phyloP scores from a whole-genome alignment of 169 alveolate species.

The Plasmodium fragile region DNA sequence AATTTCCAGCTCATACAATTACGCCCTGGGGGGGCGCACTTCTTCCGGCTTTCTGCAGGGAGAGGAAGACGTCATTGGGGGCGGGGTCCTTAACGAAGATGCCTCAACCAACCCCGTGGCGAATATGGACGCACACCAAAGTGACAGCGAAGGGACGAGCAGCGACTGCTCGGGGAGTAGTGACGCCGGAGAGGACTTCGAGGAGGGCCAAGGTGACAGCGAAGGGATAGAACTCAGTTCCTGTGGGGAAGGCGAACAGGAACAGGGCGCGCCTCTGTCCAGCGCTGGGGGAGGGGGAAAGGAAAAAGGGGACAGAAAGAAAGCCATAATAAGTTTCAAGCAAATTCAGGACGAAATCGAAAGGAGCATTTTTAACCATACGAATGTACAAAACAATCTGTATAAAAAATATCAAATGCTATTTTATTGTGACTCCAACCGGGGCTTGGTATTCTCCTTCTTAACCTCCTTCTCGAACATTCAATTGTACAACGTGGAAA shows the following conservation, averaged over 20 bases:
- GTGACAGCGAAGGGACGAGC: not conserved
- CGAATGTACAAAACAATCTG: slow-evolving; percentile 37
- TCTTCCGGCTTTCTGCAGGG: not conserved
- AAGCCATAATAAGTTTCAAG: slow-evolving; percentile 1
- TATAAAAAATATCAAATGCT: slow-evolving; percentile 40
- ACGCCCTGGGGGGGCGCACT: not conserved
- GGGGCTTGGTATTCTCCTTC: slow-evolving; percentile 31
- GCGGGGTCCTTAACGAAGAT: not conserved
- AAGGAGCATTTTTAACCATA: slow-evolving; percentile 20
- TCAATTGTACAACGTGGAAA: slow-evolving; percentile 43
- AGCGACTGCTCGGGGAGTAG: not conserved
- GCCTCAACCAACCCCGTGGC: not conserved
- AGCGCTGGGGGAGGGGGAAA: not conserved
- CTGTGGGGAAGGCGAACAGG: not conserved
- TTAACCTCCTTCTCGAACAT: slow-evolving; percentile 20
- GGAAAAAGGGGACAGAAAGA: not conserved
- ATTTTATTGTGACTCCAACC: slow-evolving; percentile 51
- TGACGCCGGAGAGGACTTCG: not conserved
- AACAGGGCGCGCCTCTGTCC: not conserved
- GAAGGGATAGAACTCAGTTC: not conserved
- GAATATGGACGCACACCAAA: not conserved
- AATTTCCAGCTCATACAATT: slow-evolving; percentile 11
- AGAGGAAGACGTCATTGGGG: not conserved
- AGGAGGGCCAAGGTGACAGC: no score
- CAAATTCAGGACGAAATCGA: slow-evolving; percentile 31